Conservation (phyloP, 345 rosid genomes). For the Salix exigua region DNA sequence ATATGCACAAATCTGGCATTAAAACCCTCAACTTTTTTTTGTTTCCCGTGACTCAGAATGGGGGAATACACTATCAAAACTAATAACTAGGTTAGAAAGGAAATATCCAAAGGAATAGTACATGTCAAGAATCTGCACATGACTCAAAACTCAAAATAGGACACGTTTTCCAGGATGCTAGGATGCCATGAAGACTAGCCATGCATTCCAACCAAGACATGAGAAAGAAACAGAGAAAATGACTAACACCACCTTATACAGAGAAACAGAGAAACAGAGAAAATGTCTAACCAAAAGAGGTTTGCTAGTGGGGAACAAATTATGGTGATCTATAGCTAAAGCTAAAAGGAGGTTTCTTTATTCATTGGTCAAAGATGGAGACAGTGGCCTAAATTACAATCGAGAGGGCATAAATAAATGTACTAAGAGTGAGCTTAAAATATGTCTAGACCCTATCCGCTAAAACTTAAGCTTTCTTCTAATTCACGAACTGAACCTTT, state of each 20-base stretch:
- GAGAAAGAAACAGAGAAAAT: background rate
- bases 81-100: too few species aligned
- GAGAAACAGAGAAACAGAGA: too few species aligned
- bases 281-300: background rate
- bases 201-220: background rate
- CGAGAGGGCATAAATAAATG: background rate
- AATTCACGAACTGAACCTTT: background rate
- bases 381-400: background rate
- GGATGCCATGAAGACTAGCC: background rate
- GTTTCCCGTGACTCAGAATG: background rate
- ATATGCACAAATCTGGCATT: background rate
- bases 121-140: background rate
- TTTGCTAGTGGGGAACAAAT: background rate
- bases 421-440: background rate
- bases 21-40: background rate
- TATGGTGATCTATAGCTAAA: background rate
- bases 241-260: background rate
- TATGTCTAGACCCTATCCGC: background rate
- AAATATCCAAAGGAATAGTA: too few species aligned
- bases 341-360: background rate
- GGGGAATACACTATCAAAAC: background rate
- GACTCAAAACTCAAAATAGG: background rate
- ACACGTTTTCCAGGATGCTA: background rate
- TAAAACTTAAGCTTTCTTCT: background rate
- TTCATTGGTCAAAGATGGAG: background rate